Evolutionary conservation across 176 grass and related monocot genomes (phyloP).

Genomic region (Carex parvula): DNA sequence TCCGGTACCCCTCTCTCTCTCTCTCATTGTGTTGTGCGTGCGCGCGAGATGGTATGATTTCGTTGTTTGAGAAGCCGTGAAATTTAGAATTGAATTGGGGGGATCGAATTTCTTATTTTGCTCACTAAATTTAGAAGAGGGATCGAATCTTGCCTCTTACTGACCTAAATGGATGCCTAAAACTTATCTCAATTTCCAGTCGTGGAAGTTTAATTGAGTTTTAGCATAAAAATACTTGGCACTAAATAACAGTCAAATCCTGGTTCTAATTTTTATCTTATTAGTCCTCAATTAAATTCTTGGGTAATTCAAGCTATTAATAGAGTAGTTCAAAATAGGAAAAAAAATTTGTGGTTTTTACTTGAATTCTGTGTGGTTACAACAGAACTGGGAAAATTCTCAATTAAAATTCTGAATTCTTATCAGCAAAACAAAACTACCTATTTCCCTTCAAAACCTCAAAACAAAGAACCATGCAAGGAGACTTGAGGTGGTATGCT

Average conservation of each 20-base stretch:
- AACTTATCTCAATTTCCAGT: neutral
- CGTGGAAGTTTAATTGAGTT: neutral
- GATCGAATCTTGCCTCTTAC: neutral
- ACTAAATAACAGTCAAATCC: neutral
- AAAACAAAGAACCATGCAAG: slow-evolving; percentile 40
- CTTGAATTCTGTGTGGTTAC: neutral
- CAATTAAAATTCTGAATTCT: neutral
- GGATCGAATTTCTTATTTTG: neutral
- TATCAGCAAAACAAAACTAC: slow-evolving; percentile 57
- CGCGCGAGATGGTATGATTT: neutral
- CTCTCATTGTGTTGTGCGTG: neutral
- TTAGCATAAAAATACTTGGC: neutral
- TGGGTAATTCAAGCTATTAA: neutral
- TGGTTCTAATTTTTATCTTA: neutral
- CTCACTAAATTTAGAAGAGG: neutral
- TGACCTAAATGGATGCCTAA: neutral
- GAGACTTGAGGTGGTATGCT: slow-evolving; percentile 51
- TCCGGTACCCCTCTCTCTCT: slow-evolving; percentile 36
- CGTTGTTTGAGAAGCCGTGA: neutral
- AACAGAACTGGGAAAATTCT: neutral
- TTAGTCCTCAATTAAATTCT: neutral
- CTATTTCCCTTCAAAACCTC: slow-evolving; percentile 25
- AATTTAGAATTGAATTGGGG: neutral
- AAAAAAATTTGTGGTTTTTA: neutral
- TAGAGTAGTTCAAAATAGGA: neutral